Percentiles rank a stretch among this genome's conserved stretches.
phyloP scores from a whole-genome alignment of 495 filamentous ascomycete species.

The Diplogelasinospora grovesii region DNA sequence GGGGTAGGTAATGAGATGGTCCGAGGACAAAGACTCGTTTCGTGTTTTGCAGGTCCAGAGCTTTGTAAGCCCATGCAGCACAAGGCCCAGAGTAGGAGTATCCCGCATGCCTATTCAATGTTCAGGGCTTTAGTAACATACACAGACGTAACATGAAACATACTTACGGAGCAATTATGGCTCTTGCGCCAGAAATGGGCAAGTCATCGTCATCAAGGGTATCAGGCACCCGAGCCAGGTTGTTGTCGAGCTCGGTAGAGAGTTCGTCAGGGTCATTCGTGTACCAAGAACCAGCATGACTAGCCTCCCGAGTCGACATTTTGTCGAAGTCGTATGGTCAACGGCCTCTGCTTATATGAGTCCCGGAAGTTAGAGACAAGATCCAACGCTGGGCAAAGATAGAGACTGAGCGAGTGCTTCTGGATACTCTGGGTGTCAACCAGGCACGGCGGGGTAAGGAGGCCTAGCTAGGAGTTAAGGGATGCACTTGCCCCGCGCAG shows the following conservation, averaged over 20 bases:
- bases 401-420: too few species aligned
- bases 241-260: conserved; percentile 66
- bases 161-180: conserved; percentile 94
- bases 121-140: too few species aligned
- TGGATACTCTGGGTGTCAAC: too few species aligned
- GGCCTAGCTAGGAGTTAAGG: too few species aligned
- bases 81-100: conserved; percentile 93
- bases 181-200: conserved; percentile 69
- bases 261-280: conserved; percentile 51
- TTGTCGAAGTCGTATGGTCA: neutral
- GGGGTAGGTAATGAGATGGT: conserved; percentile 83
- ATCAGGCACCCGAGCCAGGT: conserved; percentile 66
- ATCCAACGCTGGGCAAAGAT: neutral
- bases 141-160: neutral
- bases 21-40: conserved; percentile 93
- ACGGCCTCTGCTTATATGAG: too few species aligned
- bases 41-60: conserved; percentile 69
- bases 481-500: too few species aligned
- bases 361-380: neutral
- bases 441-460: too few species aligned
- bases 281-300: conserved; percentile 70
- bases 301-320: conserved; percentile 53
- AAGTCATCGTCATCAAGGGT: conserved; percentile 53
- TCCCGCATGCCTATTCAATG: conserved; percentile 70
- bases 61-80: conserved; percentile 92